phyloP scores from a whole-genome alignment of 768 basidiomycete species.

The Suillus bovinus region DNA sequence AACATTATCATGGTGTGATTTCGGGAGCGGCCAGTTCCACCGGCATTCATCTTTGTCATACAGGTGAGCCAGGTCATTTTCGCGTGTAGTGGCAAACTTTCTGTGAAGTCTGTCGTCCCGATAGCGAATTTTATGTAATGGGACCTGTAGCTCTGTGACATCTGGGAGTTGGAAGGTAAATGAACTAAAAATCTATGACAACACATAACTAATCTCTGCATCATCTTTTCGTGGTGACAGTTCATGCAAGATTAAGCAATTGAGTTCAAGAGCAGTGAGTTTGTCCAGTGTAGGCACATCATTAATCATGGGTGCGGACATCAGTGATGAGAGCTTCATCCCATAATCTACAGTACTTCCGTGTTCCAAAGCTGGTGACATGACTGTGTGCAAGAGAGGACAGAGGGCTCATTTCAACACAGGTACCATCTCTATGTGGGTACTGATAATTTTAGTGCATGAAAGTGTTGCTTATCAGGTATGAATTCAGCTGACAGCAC shows the following conservation, averaged over 20 bases:
- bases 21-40: neutral
- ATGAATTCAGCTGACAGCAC: too few species aligned
- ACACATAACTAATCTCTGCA: neutral
- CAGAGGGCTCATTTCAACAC: too few species aligned
- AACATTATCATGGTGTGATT: neutral
- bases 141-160: neutral
- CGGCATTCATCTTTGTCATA: neutral
- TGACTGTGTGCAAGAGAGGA: too few species aligned
- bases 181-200: neutral
- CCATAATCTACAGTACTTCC: too few species aligned
- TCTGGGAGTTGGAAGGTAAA: neutral
- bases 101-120: neutral
- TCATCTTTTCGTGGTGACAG: neutral
- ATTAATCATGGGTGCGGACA: too few species aligned
- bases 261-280: too few species aligned
- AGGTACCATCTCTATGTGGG: too few species aligned
- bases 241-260: neutral
- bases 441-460: too few species aligned
- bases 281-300: too few species aligned
- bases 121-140: neutral
- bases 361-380: too few species aligned
- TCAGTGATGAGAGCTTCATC: too few species aligned
- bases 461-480: too few species aligned
- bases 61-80: neutral
- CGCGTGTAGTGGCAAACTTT: neutral